A percentile compares a stretch with the other conserved stretches of the same genome.
These are phyloP conservation scores for Microsporum ferrugineum DNA, from an alignment of 2,329 filamentous ascomycete species.

Conservation along the genomic window DNA sequence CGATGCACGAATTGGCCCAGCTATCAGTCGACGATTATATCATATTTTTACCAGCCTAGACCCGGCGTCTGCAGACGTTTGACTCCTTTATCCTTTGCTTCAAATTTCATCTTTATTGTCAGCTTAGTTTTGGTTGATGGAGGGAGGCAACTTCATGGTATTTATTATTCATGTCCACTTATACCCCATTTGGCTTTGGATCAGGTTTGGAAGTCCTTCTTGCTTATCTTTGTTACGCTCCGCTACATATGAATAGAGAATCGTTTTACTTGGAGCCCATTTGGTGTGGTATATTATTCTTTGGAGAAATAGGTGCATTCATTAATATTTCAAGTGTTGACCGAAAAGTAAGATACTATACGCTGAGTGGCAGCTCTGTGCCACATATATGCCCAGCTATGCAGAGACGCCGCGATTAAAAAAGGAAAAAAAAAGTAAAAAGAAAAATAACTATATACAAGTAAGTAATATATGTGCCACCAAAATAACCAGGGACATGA, in stretches of 20 bases:
- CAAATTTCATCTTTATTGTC: neutral
- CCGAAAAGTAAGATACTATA: too few species aligned
- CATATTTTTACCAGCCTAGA: slow-evolving; percentile 41
- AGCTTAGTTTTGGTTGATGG: neutral
- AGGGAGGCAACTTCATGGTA: neutral
- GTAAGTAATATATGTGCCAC: neutral
- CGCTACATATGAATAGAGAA: too few species aligned
- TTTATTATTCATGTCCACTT: neutral
- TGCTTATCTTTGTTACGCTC: neutral
- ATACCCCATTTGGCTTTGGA: neutral
- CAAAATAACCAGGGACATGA: too few species aligned
- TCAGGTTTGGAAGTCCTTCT: neutral
- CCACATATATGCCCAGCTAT: too few species aligned
- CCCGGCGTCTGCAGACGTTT: slow-evolving; percentile 35
- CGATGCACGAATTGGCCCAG: slow-evolving; percentile 37
- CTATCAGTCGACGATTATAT: slow-evolving; percentile 37
- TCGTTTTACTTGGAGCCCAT: too few species aligned
- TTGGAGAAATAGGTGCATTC: too few species aligned
- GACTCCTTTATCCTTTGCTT: neutral
- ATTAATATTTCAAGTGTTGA: too few species aligned
- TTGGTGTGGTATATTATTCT: too few species aligned
- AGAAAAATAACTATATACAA: neutral
- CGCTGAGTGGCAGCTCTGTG: too few species aligned
- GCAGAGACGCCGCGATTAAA: too few species aligned
- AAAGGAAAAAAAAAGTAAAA: neutral